Percentiles rank a stretch among this genome's conserved stretches.
Conservation (phyloP, 495 filamentous ascomycete species). For the Massariosphaeria phaeospora region DNA sequence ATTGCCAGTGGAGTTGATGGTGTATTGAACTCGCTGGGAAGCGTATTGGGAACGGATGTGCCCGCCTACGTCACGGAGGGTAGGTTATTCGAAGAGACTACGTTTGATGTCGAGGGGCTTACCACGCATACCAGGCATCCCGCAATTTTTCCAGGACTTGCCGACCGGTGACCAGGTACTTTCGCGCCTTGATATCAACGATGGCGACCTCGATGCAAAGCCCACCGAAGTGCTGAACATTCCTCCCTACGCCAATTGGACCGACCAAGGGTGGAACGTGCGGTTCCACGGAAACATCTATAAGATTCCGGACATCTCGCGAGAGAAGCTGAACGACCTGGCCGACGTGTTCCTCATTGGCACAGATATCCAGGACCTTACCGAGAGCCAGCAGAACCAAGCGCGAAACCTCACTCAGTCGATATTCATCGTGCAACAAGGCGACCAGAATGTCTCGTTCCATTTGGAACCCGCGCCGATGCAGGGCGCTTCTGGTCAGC, state of each 20-base stretch:
- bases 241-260: constrained; percentile 76
- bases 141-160: constrained; percentile 63
- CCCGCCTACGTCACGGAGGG: constrained; percentile 28
- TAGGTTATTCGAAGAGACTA: background rate
- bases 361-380: constrained; percentile 54
- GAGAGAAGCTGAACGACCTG: constrained; percentile 57
- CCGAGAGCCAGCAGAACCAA: constrained; percentile 55
- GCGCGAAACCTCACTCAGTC: constrained; percentile 67
- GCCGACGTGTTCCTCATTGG: constrained; percentile 67
- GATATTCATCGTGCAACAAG: constrained; percentile 69
- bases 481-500: constrained; percentile 48
- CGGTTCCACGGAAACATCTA: constrained; percentile 74
- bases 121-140: constrained; percentile 41
- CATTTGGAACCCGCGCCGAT: constrained; percentile 52
- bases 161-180: constrained; percentile 57
- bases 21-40: constrained; percentile 18
- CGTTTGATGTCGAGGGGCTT: background rate
- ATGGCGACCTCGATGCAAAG: constrained; percentile 51
- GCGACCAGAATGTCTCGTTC: constrained; percentile 56
- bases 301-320: constrained; percentile 64
- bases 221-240: constrained; percentile 71
- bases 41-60: constrained; percentile 24
- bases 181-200: constrained; percentile 55
- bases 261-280: constrained; percentile 68
- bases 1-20: constrained; percentile 23